Conservation (phyloP, 2,329 filamentous ascomycete genomes). For the Colletotrichum sansevieriae region DNA sequence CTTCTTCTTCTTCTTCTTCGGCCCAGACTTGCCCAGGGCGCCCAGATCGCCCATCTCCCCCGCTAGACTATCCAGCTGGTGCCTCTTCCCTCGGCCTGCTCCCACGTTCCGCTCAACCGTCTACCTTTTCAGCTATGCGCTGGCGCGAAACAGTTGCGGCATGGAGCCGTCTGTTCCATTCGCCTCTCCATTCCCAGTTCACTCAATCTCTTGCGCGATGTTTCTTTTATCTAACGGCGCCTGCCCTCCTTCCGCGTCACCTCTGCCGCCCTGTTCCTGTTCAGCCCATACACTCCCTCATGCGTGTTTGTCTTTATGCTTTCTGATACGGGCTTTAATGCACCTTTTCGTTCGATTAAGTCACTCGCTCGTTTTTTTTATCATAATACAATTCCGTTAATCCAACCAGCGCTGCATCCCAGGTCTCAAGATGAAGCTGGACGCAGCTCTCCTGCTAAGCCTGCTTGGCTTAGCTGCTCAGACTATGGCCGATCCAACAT, state of each 20-base stretch:
- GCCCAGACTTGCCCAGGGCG: constrained; percentile 26
- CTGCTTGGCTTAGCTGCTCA: constrained; percentile 53
- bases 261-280: neutral
- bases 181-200: neutral
- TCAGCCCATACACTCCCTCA: constrained; percentile 13
- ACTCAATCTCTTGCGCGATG: constrained; percentile 4
- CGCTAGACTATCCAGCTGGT: constrained; percentile 23
- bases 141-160: constrained; percentile 11
- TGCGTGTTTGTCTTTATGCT: neutral
- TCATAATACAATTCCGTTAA: neutral
- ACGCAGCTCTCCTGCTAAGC: constrained; percentile 47
- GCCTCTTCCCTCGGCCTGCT: constrained; percentile 27
- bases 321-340: neutral
- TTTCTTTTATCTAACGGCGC: constrained; percentile 29
- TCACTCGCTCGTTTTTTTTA: constrained; percentile 20
- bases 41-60: constrained; percentile 32
- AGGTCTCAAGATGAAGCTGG: constrained; percentile 48
- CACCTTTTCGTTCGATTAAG: neutral
- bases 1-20: neutral
- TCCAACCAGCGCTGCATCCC: neutral
- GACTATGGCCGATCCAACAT: constrained; percentile 65
- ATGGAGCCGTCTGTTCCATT: constrained; percentile 13
- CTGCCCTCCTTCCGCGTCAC: neutral
- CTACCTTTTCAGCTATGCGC: neutral
- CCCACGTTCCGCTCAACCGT: constrained; percentile 12